Evolutionary conservation across 2,329 filamentous ascomycete species (phyloP).

Genomic region (Calonectria pteridis): DNA sequence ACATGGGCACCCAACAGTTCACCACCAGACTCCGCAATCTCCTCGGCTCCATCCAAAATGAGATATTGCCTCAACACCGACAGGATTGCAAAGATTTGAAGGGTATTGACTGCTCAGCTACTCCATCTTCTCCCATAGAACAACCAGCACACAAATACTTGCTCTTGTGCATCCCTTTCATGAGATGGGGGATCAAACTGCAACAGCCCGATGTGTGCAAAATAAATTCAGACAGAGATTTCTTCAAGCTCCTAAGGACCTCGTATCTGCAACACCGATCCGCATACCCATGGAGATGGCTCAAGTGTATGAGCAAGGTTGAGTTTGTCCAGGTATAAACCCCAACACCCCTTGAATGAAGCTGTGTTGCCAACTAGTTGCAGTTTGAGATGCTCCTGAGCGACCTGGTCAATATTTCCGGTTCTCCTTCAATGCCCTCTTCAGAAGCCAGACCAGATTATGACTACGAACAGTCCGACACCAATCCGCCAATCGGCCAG

Average conservation of each 20-base stretch:
- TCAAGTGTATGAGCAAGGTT: background rate
- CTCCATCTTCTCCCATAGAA: background rate
- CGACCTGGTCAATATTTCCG: background rate
- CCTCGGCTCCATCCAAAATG: background rate
- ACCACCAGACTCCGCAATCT: background rate
- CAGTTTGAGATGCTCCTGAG: background rate
- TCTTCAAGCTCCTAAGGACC: conserved; percentile 1
- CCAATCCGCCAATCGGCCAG: conserved; percentile 14
- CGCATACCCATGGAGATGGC: background rate
- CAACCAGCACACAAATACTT: conserved; percentile 10
- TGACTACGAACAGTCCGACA: conserved; percentile 20
- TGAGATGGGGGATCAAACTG: background rate
- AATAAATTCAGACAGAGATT: conserved; percentile 20
- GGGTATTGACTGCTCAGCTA: background rate
- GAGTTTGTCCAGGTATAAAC: conserved; percentile 20
- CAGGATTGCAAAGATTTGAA: background rate
- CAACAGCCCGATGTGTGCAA: conserved; percentile 29
- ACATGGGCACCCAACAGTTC: background rate
- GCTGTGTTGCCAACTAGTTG: too few relatives aligned
- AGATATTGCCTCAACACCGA: background rate
- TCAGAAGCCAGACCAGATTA: background rate
- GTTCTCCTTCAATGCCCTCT: background rate
- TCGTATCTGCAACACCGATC: background rate
- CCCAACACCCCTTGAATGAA: background rate
- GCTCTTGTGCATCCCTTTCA: conserved; percentile 18